Base-by-base conservation (phyloP, 2,329 filamentous ascomycete species). In the Diaporthe sp. region DNA sequence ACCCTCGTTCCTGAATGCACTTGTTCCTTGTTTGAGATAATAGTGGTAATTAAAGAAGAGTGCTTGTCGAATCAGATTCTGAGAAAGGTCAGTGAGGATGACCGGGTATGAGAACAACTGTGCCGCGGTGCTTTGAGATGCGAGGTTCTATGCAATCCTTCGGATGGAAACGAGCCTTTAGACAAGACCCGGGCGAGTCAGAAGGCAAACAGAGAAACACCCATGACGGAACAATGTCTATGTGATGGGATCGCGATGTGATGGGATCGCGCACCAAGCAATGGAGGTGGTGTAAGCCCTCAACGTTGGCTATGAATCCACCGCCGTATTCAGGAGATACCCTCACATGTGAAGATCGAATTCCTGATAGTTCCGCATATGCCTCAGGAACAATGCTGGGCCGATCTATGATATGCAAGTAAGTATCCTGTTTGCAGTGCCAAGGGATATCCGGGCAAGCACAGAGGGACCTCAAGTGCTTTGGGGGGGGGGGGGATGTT, bases 1-100 rank as follows among this genome's bases (percentile, higher is more conserved):
- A 28, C 49, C 42, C 31, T 75, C 37, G 10, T 77, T 73, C 31
- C 22, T 55, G 46, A 70, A 73, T 25, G 37, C 55, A 10, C 39
- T 44, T 12, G 7, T 22, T 57, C 44, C 28, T 31, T 55, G 31
- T 3, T 37, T 42, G 17, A 55, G 61, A 67, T 73, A 73, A 57
- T 74, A 72, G 4, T 68, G n/a, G 12, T 34, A 51, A 19, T 73
- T 74, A 44, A 77, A 76, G 61, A 57, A 72, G 8, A 71, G n/a
- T n/a, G 68, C 22, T 44, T 90, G 86, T 0, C 89, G 87, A 2
- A 91, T 80, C 13, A 91, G 84, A 76, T 91, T 88, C 84, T 88
- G 67, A n/a, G 0, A 19, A 19, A 10, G 1, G 34, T 10, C 46
- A 73, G 37, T 34, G 17, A 71, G 19, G 10, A 57, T 46, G 39